Evolutionary conservation across 1,284 basidiomycete genomes (phyloP).

Genomic region (Ustilago sp.): DNA sequence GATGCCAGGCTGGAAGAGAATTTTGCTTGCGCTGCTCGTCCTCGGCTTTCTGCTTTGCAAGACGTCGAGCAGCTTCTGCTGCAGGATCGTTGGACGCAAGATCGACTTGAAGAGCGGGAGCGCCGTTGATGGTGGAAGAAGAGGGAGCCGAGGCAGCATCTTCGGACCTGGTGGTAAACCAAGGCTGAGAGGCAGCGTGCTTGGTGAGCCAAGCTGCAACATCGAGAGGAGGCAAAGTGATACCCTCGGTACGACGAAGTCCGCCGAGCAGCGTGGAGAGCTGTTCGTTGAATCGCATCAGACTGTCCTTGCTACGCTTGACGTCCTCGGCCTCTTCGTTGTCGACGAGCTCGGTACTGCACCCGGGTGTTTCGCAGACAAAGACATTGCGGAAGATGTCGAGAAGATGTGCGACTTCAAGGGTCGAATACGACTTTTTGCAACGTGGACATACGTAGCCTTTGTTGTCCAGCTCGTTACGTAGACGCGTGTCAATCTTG

Average conservation of each 20-base stretch:
- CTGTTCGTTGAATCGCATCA: constrained; percentile 93
- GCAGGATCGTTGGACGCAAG: constrained; percentile 61
- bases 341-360: constrained; percentile 80
- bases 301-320: constrained; percentile 86
- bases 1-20: constrained; percentile 89
- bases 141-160: constrained; percentile 24
- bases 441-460: constrained; percentile 95
- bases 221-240: constrained; percentile 77
- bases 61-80: constrained; percentile 71
- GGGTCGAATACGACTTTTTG: constrained; percentile 82
- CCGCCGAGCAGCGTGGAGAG: constrained; percentile 88
- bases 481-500: constrained; percentile 77
- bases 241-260: constrained; percentile 87
- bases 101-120: constrained; percentile 59
- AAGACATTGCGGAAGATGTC: constrained; percentile 73
- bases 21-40: constrained; percentile 78
- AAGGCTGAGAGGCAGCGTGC: constrained; percentile 58
- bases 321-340: constrained; percentile 90
- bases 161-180: constrained; percentile 37
- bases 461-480: constrained; percentile 80
- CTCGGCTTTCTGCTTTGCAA: constrained; percentile 60
- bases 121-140: constrained; percentile 40
- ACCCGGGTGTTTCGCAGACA: constrained; percentile 70
- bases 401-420: constrained; percentile 86
- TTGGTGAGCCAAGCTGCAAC: constrained; percentile 72